These are phyloP conservation scores for Nicotiana tabacum DNA, from an alignment of 257 asterid genomes.

Conservation along the genomic window DNA sequence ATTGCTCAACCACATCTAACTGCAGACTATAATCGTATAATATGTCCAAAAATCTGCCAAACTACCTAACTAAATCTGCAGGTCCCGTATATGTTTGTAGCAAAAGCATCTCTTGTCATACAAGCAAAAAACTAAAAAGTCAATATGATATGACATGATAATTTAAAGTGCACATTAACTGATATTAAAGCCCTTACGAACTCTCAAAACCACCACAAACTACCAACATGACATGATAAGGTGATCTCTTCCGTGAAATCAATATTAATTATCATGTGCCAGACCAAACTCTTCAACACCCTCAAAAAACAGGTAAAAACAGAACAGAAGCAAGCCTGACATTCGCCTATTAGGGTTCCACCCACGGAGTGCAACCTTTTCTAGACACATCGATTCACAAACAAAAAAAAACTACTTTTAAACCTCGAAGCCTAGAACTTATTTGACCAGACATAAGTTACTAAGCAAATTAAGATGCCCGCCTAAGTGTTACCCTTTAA, in stretches of 20 bases:
- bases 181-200: neutral
- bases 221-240: neutral
- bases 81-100: neutral
- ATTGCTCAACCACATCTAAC: neutral
- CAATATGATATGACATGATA: neutral
- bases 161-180: neutral
- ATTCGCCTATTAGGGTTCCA: neutral
- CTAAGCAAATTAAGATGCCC: neutral
- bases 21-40: neutral
- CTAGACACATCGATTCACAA: neutral
- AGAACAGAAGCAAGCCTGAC: neutral
- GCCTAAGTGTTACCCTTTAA: neutral
- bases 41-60: neutral
- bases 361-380: neutral
- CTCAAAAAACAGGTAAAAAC: neutral
- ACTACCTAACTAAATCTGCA: neutral
- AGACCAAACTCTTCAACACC: neutral
- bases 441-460: neutral
- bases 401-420: neutral
- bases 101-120: neutral
- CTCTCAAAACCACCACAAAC: neutral
- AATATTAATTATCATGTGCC: neutral
- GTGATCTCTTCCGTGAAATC: neutral
- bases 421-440: neutral
- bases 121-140: neutral